Percentiles rank a stretch among this genome's conserved stretches.
phyloP scores from a whole-genome alignment of 495 filamentous ascomycete species.

The Daldinia loculata region DNA sequence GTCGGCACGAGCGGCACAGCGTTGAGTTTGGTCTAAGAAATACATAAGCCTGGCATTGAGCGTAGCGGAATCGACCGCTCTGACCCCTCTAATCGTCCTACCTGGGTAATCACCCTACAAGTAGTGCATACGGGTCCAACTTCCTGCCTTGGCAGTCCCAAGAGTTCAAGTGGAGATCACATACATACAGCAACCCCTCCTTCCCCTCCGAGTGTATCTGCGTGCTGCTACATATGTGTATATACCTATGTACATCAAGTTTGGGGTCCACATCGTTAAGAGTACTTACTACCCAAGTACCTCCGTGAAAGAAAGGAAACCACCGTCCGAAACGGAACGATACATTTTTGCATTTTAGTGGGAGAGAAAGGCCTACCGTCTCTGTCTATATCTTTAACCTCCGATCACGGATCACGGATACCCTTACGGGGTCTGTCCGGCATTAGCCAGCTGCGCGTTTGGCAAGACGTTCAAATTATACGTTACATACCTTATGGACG shows the following conservation, averaged over 20 bases:
- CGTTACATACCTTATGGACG: constrained; percentile 1
- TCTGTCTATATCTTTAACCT: constrained; percentile 4
- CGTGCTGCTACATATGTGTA: background rate
- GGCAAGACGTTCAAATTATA: constrained; percentile 19
- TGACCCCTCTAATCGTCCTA: constrained; percentile 4
- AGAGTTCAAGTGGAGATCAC: constrained; percentile 36
- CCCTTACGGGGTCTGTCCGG: constrained; percentile 26
- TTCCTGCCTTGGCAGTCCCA: constrained; percentile 37
- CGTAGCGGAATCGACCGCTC: constrained; percentile 27
- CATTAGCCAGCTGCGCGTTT: constrained; percentile 23
- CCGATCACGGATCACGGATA: constrained; percentile 37
- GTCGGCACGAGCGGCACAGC: constrained; percentile 20
- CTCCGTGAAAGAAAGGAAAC: constrained; percentile 17
- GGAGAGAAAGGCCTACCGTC: constrained; percentile 3
- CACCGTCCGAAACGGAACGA: constrained; percentile 10
- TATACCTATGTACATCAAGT: background rate
- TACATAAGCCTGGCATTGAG: background rate
- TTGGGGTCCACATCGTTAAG: background rate
- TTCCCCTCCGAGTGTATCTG: constrained; percentile 21
- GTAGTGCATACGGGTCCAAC: constrained; percentile 31
- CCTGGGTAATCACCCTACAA: constrained; percentile 16
- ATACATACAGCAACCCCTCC: constrained; percentile 29
- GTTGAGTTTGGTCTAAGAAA: background rate
- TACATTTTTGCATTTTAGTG: background rate
- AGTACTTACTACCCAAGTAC: constrained; percentile 2